Base-by-base conservation (phyloP, 192 early-diverging fungal species). In the Entrophospora sp. region DNA sequence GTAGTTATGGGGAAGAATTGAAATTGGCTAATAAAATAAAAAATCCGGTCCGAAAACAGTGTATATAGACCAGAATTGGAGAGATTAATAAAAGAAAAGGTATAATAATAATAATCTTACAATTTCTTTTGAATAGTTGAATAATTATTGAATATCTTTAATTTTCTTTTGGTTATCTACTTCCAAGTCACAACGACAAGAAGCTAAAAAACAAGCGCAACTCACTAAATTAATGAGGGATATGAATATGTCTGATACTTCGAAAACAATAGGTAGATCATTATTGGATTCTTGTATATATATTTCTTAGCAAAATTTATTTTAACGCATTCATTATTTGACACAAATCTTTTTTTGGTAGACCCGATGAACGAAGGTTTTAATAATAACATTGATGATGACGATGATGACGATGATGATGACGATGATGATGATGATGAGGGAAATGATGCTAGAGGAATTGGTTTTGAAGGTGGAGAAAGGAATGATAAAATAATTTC, bases 21-120 rank as follows among this genome's bases (percentile, higher is more conserved):
- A 9, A 58, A 27, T 58, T n/a, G n/a, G n/a, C n/a, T n/a, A n/a
- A n/a, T n/a, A n/a, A n/a, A n/a, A n/a, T n/a, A n/a, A n/a, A n/a
- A n/a, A n/a, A n/a, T n/a, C n/a, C n/a, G n/a, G n/a, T n/a, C n/a
- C n/a, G n/a, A n/a, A n/a, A n/a, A 1, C 42, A 77, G 79, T 0
- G 92, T 95, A 59, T 98, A 96, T 68, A 84, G 83, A 70, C 94
- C 93, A 1, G 84, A 87, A 52, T 77, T 98, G 34, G 85, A 94
- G 61, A 70, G 81, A 40, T 77, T 90, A 70, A 72, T 92, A 38
- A 75, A 78, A 37, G 80, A 88, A 71, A 86, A 87, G 58, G 72
- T 68, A 69, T 38, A 38, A n/a, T n/a, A n/a, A n/a, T 44, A 37
- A 4, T 31, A 34, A 1, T 46, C 4, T 22, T 31, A 20, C 9